Evolutionary conservation across 495 filamentous ascomycete species (phyloP), one percentile per base, ranked within the genome.

Genomic region (Penicillium daleae): DNA sequence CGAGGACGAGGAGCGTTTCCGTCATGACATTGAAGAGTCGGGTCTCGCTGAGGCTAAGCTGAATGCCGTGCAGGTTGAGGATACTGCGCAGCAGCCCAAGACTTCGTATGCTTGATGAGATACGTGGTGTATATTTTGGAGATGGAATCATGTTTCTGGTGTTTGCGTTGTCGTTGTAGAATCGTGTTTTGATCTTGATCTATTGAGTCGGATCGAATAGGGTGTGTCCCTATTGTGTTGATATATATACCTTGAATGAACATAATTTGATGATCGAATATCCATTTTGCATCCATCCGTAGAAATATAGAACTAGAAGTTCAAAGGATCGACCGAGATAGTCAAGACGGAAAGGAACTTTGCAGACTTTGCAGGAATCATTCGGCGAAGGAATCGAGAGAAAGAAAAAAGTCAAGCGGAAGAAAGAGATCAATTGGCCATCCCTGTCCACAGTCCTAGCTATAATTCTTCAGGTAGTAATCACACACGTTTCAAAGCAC

Each of bases 1-100:
- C 56, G 71, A 76, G 51, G 74, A 78, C 10, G 74, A 78, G 55
- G 73, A 70, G 46, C 67, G 55, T 13, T 76, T 78, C 70, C 74
- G 76, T 27, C 67, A 66, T 46, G 73, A 76, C 22, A 66, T 78
- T 15, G 70, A 76, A 63, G 73, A 76, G 49, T 68, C 69, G 26
- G 71, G 73, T 21, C 32, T 70, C 27, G 63, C 63, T 27, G 55
- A 49, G 3, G 53, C 32, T n/a, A 74, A 74, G 64, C 22, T 62
- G 33, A 40, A 21, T 27, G 44, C 58, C 29, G 54, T 66, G 44
- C 67, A 68, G 19, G 57, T 72, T 4, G 71, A 74, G 52, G 26
- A 71, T 49, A 48, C 64, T 31, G 31, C 35, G 7, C 49, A 59
- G 22, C 29, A 58, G 56, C 26, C 26, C 39, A 48, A 49, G 37